Evolutionary conservation across 768 basidiomycete species (phyloP), one percentile per base, ranked within the genome.

Genomic region (Tylopilus sp.): DNA sequence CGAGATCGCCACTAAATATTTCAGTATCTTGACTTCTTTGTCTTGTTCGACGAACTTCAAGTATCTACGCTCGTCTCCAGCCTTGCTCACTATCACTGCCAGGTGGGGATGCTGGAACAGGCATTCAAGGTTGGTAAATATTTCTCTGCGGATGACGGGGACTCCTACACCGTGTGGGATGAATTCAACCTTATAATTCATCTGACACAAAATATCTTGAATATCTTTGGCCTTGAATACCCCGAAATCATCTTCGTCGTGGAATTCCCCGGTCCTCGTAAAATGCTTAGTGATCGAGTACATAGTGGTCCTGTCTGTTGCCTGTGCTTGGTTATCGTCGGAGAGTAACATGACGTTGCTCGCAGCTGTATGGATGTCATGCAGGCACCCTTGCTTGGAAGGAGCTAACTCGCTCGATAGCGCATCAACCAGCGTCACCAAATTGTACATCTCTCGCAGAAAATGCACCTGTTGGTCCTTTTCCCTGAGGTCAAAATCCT

Each of bases 31-130:
- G 11, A 58, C 42, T 22, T 62, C 56, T 7, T 22, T 21, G 4
- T 45, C 56, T 12, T 9, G 21, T 29, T 50, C 10, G 1, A 45
- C n/a, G 25, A 52, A 61, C 25, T 62, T 58, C n/a, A 62, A 36
- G 26, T 53, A 62, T 21, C 43, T 42, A 3, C 16, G 30, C n/a
- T 14, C 10, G 28, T 47, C 30, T 2, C 25, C 26, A n/a, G 29
- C 9, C 3, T 49, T 43, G 25, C n/a, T 26, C 26, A 19, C 44
- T 14, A 52, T 33, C 9, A 54, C 24, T 0, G 60, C 56, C 11
- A 62, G 52, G 3, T 47, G 33, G 14, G 60, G 60, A 46, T 61
- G 59, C 59, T 62, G 21, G 13, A 17, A 5, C 4, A 38, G 19
- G 22, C n/a, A 4, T 52, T 46, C n/a, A n/a, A n/a, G n/a, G n/a